Evolutionary conservation across 2,329 filamentous ascomycete genomes (phyloP).

Genomic region (Atkinsonella texensis): DNA sequence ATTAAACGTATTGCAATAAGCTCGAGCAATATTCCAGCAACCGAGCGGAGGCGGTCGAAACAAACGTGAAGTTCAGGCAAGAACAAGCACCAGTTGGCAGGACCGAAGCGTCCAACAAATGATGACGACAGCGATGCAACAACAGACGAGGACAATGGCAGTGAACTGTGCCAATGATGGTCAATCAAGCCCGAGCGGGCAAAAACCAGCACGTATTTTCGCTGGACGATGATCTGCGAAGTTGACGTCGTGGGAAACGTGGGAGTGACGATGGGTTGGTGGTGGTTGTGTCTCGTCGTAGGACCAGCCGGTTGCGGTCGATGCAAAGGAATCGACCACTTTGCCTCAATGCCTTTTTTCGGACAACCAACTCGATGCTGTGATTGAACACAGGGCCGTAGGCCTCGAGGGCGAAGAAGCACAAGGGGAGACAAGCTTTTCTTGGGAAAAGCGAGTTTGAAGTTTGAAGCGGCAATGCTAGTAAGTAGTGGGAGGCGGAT

Average conservation of each 20-base stretch:
- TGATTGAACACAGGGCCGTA: slow-evolving; percentile 2
- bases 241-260: neutral
- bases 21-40: slow-evolving; percentile 30
- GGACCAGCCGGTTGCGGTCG: neutral
- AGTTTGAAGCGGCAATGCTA: neutral
- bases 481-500: slow-evolving; percentile 5
- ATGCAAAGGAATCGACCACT: neutral
- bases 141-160: neutral
- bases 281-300: neutral
- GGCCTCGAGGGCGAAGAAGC: slow-evolving; percentile 3
- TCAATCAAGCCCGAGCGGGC: neutral
- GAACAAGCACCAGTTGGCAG: slow-evolving; percentile 4
- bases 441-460: slow-evolving; percentile 1
- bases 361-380: slow-evolving; percentile 4
- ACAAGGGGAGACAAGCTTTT: neutral
- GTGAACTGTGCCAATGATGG: neutral
- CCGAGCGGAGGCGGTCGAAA: slow-evolving; percentile 11
- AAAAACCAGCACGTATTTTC: neutral
- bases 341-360: neutral
- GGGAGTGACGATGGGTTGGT: neutral
- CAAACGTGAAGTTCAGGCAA: neutral
- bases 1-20: slow-evolving; percentile 5
- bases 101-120: slow-evolving; percentile 3
- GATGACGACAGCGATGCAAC: neutral
- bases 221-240: neutral